Evolutionary conservation across 257 asterid genomes (phyloP).

Genomic region (Solanum gandarillasii): DNA sequence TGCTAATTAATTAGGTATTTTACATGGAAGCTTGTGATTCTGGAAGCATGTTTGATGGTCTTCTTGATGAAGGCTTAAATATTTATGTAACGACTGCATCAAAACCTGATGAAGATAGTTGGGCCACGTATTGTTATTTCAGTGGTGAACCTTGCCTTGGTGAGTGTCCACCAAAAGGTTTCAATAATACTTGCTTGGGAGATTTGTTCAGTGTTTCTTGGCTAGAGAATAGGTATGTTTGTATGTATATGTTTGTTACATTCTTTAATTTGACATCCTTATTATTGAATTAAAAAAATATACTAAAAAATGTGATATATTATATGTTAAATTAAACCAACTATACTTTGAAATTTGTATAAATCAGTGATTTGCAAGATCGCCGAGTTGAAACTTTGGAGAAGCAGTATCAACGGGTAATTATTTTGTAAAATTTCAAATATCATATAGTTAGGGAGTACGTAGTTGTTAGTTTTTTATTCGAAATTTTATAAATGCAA

Average conservation of each 20-base stretch:
- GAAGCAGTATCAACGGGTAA: background rate
- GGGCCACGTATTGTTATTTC: constrained; percentile 73
- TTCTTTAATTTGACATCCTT: too few relatives aligned
- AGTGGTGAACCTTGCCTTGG: constrained; percentile 4
- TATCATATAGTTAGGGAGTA: background rate
- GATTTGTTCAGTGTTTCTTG: constrained; percentile 85
- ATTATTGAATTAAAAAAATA: too few relatives aligned
- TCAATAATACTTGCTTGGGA: constrained; percentile 62
- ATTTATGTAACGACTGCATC: constrained; percentile 87
- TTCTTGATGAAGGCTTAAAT: constrained; percentile 57
- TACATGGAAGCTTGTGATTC: constrained; percentile 89
- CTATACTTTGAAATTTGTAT: background rate
- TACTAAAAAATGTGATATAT: too few relatives aligned
- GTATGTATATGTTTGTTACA: background rate
- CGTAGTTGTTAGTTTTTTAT: background rate
- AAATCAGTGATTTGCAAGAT: background rate
- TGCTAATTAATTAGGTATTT: constrained; percentile 39
- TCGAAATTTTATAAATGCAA: too few relatives aligned
- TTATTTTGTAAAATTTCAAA: too few relatives aligned
- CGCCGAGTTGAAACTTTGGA: background rate
- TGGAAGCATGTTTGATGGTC: constrained; percentile 90
- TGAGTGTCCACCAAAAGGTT: constrained; percentile 26
- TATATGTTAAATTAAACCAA: background rate
- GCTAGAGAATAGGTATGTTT: constrained; percentile 59
- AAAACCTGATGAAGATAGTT: constrained; percentile 77